Evolutionary conservation across 1,284 basidiomycete genomes (phyloP).

Genomic region (Leccinum griseonigrum): DNA sequence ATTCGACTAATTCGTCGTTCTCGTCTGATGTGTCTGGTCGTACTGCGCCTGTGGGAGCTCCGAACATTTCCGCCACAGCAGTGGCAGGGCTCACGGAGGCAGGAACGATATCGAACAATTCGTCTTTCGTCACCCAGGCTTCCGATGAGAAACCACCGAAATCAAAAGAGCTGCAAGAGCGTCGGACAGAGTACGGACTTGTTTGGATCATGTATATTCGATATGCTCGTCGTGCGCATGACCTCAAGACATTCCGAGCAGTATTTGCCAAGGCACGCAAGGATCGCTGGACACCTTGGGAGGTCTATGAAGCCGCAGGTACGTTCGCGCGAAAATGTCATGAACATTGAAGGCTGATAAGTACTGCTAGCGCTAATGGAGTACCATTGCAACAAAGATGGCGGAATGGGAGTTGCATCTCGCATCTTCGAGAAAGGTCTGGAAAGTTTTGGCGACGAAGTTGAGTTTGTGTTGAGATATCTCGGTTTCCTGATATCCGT

Average conservation of each 20-base stretch:
- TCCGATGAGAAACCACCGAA: slow-evolving; percentile 48
- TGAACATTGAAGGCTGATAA: slow-evolving; percentile 9
- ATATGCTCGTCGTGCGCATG: slow-evolving; percentile 45
- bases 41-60: slow-evolving; percentile 28
- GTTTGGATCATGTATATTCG: slow-evolving; percentile 91
- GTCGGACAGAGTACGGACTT: slow-evolving; percentile 64
- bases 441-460: slow-evolving; percentile 80
- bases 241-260: slow-evolving; percentile 69
- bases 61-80: slow-evolving; percentile 14
- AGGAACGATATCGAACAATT: slow-evolving; percentile 34
- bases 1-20: slow-evolving; percentile 43
- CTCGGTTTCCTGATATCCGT: slow-evolving; percentile 91
- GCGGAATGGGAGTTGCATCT: slow-evolving; percentile 69
- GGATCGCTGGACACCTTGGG: slow-evolving; percentile 87
- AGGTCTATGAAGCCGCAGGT: slow-evolving; percentile 93
- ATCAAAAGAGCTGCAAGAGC: slow-evolving; percentile 55
- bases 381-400: slow-evolving; percentile 90
- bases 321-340: slow-evolving; percentile 28
- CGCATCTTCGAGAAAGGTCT: slow-evolving; percentile 96
- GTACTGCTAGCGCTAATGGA: slow-evolving; percentile 80
- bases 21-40: slow-evolving; percentile 34
- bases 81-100: slow-evolving; percentile 24
- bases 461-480: slow-evolving; percentile 86
- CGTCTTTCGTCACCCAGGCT: slow-evolving; percentile 41
- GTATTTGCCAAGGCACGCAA: slow-evolving; percentile 86